Percentiles rank a stretch among this genome's conserved stretches.
These are phyloP conservation scores for Ophiosphaerella korrae DNA, from an alignment of 2,329 filamentous ascomycete species.

Conservation along the genomic window DNA sequence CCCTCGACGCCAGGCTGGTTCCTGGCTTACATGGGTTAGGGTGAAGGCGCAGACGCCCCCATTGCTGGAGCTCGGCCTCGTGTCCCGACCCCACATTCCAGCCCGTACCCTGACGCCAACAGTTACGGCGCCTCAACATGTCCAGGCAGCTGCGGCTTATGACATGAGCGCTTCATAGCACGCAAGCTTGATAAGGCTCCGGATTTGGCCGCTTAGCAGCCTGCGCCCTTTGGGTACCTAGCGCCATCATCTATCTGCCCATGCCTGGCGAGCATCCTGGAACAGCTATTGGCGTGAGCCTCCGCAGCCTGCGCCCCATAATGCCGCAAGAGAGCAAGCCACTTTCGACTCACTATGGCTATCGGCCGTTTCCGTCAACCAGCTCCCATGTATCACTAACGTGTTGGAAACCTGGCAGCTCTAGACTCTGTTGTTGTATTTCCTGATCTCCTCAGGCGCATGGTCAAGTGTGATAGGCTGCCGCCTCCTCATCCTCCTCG, in stretches of 20 bases:
- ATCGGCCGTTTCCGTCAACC: conserved; percentile 15
- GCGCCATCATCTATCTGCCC: conserved; percentile 21
- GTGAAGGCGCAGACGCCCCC: conserved; percentile 5
- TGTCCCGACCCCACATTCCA: conserved; percentile 27
- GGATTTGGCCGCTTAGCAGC: conserved; percentile 30
- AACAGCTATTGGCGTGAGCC: conserved; percentile 7
- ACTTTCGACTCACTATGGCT: neutral
- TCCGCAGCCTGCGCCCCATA: conserved; percentile 10
- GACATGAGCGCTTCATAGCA: conserved; percentile 21
- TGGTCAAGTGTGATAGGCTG: conserved; percentile 42
- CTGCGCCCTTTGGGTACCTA: conserved; percentile 20
- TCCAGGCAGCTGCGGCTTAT: conserved; percentile 23
- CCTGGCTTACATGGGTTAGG: conserved; percentile 11
- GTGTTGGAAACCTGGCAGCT: conserved; percentile 5
- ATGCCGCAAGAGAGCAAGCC: conserved; percentile 7
- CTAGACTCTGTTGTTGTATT: neutral
- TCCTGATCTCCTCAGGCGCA: conserved; percentile 2
- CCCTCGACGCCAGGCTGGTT: conserved; percentile 35
- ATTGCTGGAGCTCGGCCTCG: conserved; percentile 9
- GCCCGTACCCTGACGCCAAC: conserved; percentile 23
- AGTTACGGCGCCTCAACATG: conserved; percentile 33
- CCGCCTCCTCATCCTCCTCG: conserved; percentile 38
- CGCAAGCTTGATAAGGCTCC: conserved; percentile 33
- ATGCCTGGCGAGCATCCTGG: conserved; percentile 11
- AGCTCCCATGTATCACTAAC: conserved; percentile 12